Evolutionary conservation across 768 basidiomycete genomes (phyloP), one percentile per base, ranked within the genome.

Genomic region (Panellus pusillus): DNA sequence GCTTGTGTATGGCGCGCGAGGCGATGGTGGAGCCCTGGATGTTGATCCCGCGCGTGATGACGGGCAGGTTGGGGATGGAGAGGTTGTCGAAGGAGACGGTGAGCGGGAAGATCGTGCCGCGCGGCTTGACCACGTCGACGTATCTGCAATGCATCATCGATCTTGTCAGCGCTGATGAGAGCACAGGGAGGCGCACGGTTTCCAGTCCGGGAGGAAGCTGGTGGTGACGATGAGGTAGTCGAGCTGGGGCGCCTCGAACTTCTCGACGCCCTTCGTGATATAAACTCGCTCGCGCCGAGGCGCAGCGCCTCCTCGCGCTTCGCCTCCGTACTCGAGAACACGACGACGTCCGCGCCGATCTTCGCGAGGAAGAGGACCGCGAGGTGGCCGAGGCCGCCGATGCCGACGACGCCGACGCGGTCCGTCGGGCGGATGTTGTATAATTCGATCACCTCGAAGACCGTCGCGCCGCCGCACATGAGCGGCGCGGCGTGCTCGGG

Each of bases 331-430:
- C 65, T 44, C 6, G 70, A 72, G 28, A 73, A 68, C 6, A 69
- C 73, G 44, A 70, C 65, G 4, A 74, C 73, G 7, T 68, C 67
- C 17, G 70, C 70, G 13, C 72, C 72, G 68, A 73, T 73, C 59
- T 72, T 74, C 31, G 67, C 54, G 4, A 72, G 70, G 52, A 74
- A 74, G 39, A 73, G 70, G 31, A 74, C 66, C 6, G 68, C 70
- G 29, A 74, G 69, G 39, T 74, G 73, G 8, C 72, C 71, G 14
- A 74, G 66, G 6, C 73, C 72, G 2, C 73, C 72, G 19, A 74
- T 9, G 0, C 70, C 72, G 4, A 72, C 57, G 2, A 73, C 48
- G 0, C 68, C 70, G 2, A 75, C 68, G 8, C 72, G 65, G 39
- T 72, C 68, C 8, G 70, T 65, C 11, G 66, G 47, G 3, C 55